Evolutionary conservation across 331 rosid genomes (phyloP), one percentile per base, ranked within the genome.

Genomic region (Acacia pycnantha): DNA sequence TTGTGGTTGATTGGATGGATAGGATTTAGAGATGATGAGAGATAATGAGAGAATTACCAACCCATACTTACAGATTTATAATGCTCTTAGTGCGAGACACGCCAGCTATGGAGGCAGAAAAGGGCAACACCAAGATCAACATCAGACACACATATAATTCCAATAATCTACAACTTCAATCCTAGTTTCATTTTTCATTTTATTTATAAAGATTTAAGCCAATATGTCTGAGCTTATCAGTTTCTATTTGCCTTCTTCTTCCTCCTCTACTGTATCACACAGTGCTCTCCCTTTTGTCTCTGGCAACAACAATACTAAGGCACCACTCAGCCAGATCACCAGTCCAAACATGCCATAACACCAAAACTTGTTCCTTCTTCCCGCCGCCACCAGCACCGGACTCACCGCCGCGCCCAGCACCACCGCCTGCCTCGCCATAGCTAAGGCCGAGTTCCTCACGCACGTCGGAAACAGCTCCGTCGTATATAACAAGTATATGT

Each of bases 291-390:
- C 97, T 58, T 78, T 89, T 0, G 94, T 93, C 89, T 91, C 97
- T 0, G 97, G 97, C 84, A 93, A 78, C 43, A 82, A 85, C 21
- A 80, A 77, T 11, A 47, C 93, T 73, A 89, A 93, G 11, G 85
- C 2, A 29, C 93, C 92, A 86, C 88, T 68, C 22, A 54, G 29
- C 2, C 82, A 87, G 6, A 90, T 86, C 26, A 84, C 92, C 26
- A 88, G n/a, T 8, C 97, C 97, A 61, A 90, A 91, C 68, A 93
- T 85, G n/a, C 88, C 92, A 62, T 81, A 91, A 5, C 97, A 85
- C 15, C 87, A 19, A 65, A 88, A n/a, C 73, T 84, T 83, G 26
- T 78, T 9, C 22, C 11, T 73, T 59, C 91, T 87, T 6, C 93
- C 93, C 0, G 88, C 88, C 2, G 90, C 84, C 2, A 93, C 89